Base-by-base conservation (phyloP, 2,329 filamentous ascomycete genomes). In the Aspergillus hiratsukae region DNA sequence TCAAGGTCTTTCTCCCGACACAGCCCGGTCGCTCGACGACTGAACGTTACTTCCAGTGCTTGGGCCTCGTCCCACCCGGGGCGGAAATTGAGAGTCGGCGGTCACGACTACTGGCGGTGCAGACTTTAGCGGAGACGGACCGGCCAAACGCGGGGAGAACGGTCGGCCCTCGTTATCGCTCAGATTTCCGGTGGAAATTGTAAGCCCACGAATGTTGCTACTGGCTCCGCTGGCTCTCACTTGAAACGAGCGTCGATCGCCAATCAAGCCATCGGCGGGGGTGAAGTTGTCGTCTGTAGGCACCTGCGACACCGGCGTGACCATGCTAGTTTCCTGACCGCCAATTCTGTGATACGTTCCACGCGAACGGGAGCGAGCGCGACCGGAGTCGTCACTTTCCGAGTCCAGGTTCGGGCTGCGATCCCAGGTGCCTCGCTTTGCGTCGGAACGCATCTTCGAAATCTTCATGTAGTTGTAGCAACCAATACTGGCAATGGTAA, bases 401-500 rank as follows among this genome's bases (percentile, higher is more conserved):
- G 70, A 68, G 27, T 66, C 61, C 17, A 64, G 61, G 45, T 61
- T 65, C 19, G 61, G 63, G 21, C 63, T 65, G 9, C 62, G 62
- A 41, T 63, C 61, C 64, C 59, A 68, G 19, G 70, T 52, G 45
- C 80, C 76, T 61, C 78, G 75, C 21, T 74, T 72, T 1, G 91
- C 90, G 11, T 96, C 89, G 54, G 83, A 77, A 49, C 90, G 83
- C 94, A 99, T 97, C 74, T 89, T 90, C 50, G 80, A 81, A 61
- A 97, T 90, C 73, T 99, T 97, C 73, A 97, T 87, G 70, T 90
- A 97, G 69, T 99, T 99, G 75, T 99, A 99, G 14, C 87, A 85
- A 4, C 80, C 86, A 61, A 99, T 99, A 61, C 91, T 92, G 45
- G 81, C 79, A 64, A 97, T 90, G 0, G 94, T 99, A 51, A 96